These are phyloP conservation scores for Cordyceps sp. DNA, from an alignment of 2,329 filamentous ascomycete genomes.

Conservation along the genomic window DNA sequence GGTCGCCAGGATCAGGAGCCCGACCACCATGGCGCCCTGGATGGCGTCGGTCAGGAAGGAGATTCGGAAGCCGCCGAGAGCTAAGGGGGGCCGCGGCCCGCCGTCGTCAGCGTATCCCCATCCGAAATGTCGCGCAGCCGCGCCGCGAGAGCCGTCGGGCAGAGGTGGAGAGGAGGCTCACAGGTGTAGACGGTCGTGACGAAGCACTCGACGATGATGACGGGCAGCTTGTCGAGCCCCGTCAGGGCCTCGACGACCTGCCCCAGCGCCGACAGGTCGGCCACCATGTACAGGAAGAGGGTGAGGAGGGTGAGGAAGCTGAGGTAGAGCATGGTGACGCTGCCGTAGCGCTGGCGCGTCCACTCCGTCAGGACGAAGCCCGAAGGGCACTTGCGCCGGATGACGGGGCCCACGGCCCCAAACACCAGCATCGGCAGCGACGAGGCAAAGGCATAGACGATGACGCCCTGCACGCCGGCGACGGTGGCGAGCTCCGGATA, in stretches of 20 bases:
- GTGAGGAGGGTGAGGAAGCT: slow-evolving; percentile 66
- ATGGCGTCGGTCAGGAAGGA: slow-evolving; percentile 75
- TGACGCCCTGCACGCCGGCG: slow-evolving; percentile 59
- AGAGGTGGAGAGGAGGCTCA: too few species aligned
- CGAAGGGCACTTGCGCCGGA: slow-evolving; percentile 63
- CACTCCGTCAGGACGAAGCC: slow-evolving; percentile 77
- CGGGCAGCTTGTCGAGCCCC: slow-evolving; percentile 55
- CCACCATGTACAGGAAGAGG: slow-evolving; percentile 75
- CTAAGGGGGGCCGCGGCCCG: too few species aligned
- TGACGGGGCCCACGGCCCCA: slow-evolving; percentile 57
- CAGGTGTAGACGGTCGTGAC: slow-evolving; percentile 76
- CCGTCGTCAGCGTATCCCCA: too few species aligned
- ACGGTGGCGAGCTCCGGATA: slow-evolving; percentile 71
- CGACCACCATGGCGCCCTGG: slow-evolving; percentile 62
- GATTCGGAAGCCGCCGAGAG: slow-evolving; percentile 66
- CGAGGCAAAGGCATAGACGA: slow-evolving; percentile 61
- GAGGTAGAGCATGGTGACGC: slow-evolving; percentile 52
- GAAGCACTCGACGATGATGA: slow-evolving; percentile 60
- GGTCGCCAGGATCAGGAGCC: slow-evolving; percentile 57
- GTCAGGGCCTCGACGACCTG: slow-evolving; percentile 63
- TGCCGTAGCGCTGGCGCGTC: slow-evolving; percentile 64
- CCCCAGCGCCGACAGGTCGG: slow-evolving; percentile 65
- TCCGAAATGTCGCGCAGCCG: too few species aligned
- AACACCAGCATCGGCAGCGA: slow-evolving; percentile 60
- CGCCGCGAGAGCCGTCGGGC: too few species aligned